phyloP scores from a whole-genome alignment of 2,329 filamentous ascomycete species.

The Colletotrichum plurivorum region DNA sequence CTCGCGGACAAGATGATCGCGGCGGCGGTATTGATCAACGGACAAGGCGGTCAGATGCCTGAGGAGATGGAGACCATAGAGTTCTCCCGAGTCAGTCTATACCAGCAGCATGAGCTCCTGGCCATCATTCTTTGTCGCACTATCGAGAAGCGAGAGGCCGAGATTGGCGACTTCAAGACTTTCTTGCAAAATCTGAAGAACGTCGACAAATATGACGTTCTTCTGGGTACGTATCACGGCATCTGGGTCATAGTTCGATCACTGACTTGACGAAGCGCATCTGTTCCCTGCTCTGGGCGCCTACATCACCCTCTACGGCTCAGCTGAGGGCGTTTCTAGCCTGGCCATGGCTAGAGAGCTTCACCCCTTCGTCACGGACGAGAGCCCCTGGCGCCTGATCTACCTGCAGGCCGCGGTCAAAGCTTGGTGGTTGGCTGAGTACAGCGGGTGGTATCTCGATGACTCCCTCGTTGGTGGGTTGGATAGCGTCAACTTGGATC shows the following conservation, averaged over 20 bases:
- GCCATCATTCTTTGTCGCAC: slow-evolving; percentile 85
- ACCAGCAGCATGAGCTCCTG: slow-evolving; percentile 91
- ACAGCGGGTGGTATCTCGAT: slow-evolving; percentile 90
- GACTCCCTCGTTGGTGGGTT: slow-evolving; percentile 59
- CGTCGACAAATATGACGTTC: slow-evolving; percentile 81
- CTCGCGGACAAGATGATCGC: slow-evolving; percentile 84
- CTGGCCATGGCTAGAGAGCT: slow-evolving; percentile 79
- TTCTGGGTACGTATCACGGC: slow-evolving; percentile 59
- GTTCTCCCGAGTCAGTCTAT: slow-evolving; percentile 83
- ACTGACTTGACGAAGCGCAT: slow-evolving; percentile 70
- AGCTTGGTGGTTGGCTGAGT: slow-evolving; percentile 93
- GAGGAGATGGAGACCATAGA: slow-evolving; percentile 84
- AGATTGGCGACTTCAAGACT: slow-evolving; percentile 78
- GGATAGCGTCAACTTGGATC: slow-evolving; percentile 72
- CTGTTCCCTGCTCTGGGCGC: slow-evolving; percentile 84
- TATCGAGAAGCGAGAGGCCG: slow-evolving; percentile 81
- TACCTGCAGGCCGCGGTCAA: slow-evolving; percentile 84
- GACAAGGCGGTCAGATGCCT: slow-evolving; percentile 61
- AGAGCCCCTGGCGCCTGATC: slow-evolving; percentile 78
- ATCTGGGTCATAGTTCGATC: neutral
- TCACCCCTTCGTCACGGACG: slow-evolving; percentile 77
- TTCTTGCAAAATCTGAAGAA: slow-evolving; percentile 79
- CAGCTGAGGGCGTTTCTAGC: slow-evolving; percentile 78
- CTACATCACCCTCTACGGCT: slow-evolving; percentile 84
- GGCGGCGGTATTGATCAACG: slow-evolving; percentile 80